Evolutionary conservation across 306 rosid species (phyloP).

Genomic region (Cicer judaicum): DNA sequence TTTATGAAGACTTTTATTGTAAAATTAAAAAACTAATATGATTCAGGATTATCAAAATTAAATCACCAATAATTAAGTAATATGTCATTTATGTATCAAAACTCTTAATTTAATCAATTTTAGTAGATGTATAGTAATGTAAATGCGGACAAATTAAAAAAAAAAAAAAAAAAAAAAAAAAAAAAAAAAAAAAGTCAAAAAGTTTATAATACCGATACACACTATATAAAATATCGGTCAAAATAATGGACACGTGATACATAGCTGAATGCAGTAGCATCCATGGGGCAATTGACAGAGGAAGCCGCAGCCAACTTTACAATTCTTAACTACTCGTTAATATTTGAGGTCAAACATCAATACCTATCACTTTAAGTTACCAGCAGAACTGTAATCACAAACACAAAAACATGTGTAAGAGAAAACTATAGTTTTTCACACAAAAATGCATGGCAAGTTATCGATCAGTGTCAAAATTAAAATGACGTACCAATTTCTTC

Average conservation of each 20-base stretch:
- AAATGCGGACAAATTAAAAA: too few species aligned
- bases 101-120: too few species aligned
- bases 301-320: conserved; percentile 51
- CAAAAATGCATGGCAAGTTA: conserved; percentile 27
- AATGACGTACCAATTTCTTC: conserved; percentile 67
- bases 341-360: conserved; percentile 28
- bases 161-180: too few species aligned
- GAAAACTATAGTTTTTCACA: background rate
- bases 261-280: conserved; percentile 40
- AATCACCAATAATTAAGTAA: too few species aligned
- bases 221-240: conserved; percentile 18
- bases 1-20: conserved; percentile 27
- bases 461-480: conserved; percentile 19
- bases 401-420: conserved; percentile 39
- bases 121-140: too few species aligned
- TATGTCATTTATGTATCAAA: too few species aligned
- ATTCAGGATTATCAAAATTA: too few species aligned
- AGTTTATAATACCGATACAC: too few species aligned
- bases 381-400: conserved; percentile 69
- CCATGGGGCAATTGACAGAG: conserved; percentile 51
- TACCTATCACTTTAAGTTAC: conserved; percentile 46
- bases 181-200: too few species aligned
- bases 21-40: too few species aligned
- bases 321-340: conserved; percentile 13
- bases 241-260: conserved; percentile 46